Evolutionary conservation across 108 stramenopile species (phyloP).

Genomic region (Pseudonitzschia multistriata): DNA sequence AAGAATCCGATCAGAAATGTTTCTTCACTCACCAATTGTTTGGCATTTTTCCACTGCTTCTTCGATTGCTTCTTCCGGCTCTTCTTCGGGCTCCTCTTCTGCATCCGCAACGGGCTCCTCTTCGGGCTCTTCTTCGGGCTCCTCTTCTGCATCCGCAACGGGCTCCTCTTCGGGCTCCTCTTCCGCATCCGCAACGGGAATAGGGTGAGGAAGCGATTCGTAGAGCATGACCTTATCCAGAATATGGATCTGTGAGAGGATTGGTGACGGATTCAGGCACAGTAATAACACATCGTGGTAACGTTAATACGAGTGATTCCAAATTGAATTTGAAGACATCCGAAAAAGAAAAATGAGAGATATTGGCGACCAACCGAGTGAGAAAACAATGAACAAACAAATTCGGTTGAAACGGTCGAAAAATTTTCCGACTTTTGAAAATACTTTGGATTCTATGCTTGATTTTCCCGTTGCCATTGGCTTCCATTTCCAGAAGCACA

Average conservation of each 20-base stretch:
- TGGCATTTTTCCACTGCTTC: neutral
- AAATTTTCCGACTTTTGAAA: too few relatives aligned
- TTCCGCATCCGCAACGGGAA: neutral
- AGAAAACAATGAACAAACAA: neutral
- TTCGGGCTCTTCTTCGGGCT: neutral
- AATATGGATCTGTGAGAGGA: neutral
- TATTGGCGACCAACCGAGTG: neutral
- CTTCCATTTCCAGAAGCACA: neutral
- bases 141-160: neutral
- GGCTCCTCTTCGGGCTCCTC: neutral
- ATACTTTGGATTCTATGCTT: too few relatives aligned
- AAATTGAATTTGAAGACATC: neutral
- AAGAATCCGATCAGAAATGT: too few relatives aligned
- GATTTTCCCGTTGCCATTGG: neutral
- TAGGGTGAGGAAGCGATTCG: neutral
- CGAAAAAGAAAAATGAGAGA: neutral
- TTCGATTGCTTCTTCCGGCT: too few relatives aligned
- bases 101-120: neutral
- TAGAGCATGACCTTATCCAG: constrained; percentile 7
- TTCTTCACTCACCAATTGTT: neutral
- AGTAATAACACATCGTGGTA: too few relatives aligned
- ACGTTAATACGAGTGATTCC: neutral
- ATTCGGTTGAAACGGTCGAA: neutral
- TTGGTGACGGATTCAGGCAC: neutral
- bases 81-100: neutral